A percentile compares a stretch with the other conserved stretches of the same genome.
phyloP scores from a whole-genome alignment of 345 rosid species.

The Euclidium syriacum region DNA sequence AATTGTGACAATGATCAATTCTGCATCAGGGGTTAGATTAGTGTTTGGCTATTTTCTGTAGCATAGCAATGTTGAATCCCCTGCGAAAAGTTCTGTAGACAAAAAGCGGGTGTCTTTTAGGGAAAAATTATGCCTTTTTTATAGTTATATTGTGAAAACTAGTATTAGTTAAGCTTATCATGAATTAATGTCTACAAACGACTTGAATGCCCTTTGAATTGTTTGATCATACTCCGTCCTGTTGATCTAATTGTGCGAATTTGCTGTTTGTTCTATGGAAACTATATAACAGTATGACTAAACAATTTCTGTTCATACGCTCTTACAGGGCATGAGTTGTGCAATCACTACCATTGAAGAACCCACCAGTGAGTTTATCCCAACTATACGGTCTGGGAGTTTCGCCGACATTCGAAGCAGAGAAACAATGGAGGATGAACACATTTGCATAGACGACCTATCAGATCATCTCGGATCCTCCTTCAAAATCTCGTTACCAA shows the following conservation, averaged over 20 bases:
- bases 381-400: constrained; percentile 67
- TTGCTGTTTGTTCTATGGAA: neutral
- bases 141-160: neutral
- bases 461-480: constrained; percentile 46
- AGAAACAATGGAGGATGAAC: constrained; percentile 70
- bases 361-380: constrained; percentile 33
- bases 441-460: constrained; percentile 66
- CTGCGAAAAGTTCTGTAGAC: neutral
- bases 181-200: neutral
- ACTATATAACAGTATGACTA: neutral
- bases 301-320: neutral
- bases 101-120: neutral
- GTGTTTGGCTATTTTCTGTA: neutral
- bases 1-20: neutral
- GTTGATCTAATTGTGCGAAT: neutral
- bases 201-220: neutral
- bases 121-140: neutral
- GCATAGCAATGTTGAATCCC: neutral
- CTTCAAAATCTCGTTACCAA: constrained; percentile 29
- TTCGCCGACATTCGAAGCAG: constrained; percentile 73
- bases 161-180: neutral
- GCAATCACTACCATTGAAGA: constrained; percentile 10
- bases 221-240: neutral
- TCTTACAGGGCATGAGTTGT: constrained; percentile 17
- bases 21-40: neutral